Evolutionary conservation across 2,329 filamentous ascomycete species (phyloP), one percentile per base, ranked within the genome.

Genomic region (Teratosphaeria zuluensis): DNA sequence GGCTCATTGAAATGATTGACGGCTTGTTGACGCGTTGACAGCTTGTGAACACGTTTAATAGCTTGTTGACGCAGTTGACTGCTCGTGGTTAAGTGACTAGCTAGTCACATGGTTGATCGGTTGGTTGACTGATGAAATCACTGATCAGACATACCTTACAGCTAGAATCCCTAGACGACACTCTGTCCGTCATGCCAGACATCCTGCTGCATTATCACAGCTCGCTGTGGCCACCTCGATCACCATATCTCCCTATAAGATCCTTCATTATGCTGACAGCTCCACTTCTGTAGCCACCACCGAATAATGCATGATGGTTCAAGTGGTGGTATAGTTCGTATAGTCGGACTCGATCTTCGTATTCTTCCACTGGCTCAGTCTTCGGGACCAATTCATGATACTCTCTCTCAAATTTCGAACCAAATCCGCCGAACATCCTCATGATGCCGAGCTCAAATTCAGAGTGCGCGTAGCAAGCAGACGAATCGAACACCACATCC

Each of bases 401-500:
- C 70, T 94, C 89, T 33, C 80, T 80, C 79, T 88, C 85, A 67
- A 96, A 95, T 0, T 69, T 72, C 0, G 72, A 67, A 0, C 85
- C 85, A 73, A 95, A 96, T 0, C 92, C 92, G 0, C 92, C 92
- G 80, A 96, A 97, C 91, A 96, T 95, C 56, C 82, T 83, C 91
- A 96, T 96, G 64, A 95, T 96, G 0, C 92, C 92, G 56, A 95
- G 76, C 65, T 96, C 92, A 72, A 87, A 96, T 76, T 97, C 92
- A 1, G 81, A 87, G 71, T 96, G 92, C 1, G 87, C 90, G 69
- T 95, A 96, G 63, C 88, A 88, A 51, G 84, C 82, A 1, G 87
- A 87, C 0, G 91, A 85, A 69, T 96, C 92, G 69, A 85, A 96
- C 1, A 95, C 83, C 0, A 96, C 84, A 63, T 91, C 86, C 64